Conservation (phyloP, 441 rosid species). For the Biscutella laevigata region DNA sequence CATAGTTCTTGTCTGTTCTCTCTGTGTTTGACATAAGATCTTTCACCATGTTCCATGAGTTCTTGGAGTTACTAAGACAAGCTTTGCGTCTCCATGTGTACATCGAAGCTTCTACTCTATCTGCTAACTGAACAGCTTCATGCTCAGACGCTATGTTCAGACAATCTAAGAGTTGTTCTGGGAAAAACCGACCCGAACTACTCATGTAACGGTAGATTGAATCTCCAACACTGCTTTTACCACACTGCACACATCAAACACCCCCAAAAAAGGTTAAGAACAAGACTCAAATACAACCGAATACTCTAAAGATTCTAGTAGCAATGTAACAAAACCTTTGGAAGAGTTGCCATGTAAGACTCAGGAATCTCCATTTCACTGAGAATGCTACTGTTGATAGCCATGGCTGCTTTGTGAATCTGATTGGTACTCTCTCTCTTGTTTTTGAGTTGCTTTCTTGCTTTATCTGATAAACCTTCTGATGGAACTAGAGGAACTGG, state of each 20-base stretch:
- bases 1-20: slow-evolving; percentile 55
- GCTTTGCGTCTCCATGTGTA: slow-evolving; percentile 59
- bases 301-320: not conserved
- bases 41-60: slow-evolving; percentile 64
- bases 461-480: slow-evolving; percentile 48
- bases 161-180: slow-evolving; percentile 56
- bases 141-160: slow-evolving; percentile 55
- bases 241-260: slow-evolving; percentile 36
- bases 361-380: slow-evolving; percentile 73
- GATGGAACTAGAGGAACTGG: slow-evolving; percentile 68
- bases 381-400: slow-evolving; percentile 51
- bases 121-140: slow-evolving; percentile 55
- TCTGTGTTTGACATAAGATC: slow-evolving; percentile 58
- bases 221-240: slow-evolving; percentile 58
- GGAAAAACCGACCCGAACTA: slow-evolving; percentile 49
- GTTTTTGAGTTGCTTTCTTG: slow-evolving; percentile 49
- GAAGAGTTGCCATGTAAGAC: slow-evolving; percentile 55
- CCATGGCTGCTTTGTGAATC: slow-evolving; percentile 70
- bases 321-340: slow-evolving; percentile 38
- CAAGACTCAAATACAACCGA: slow-evolving; percentile 3
- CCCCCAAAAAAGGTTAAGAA: not conserved
- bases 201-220: slow-evolving; percentile 44
- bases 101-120: slow-evolving; percentile 57
- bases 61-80: slow-evolving; percentile 41
- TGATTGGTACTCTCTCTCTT: slow-evolving; percentile 58